Conservation (phyloP, 192 early-diverging fungal genomes). For the Podila verticillata region DNA sequence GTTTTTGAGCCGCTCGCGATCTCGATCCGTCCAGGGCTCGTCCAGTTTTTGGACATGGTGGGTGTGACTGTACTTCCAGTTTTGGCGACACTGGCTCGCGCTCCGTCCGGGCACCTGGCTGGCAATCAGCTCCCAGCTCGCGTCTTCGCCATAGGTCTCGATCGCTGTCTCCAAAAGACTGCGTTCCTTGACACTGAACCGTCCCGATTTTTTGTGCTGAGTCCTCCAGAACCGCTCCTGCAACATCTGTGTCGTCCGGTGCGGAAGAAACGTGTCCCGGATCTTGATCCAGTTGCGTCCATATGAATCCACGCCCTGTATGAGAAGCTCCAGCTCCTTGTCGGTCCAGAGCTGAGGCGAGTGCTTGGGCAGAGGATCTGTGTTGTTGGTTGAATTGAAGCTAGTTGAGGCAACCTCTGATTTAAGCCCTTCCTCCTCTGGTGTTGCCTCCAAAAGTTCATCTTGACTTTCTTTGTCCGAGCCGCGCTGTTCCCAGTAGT, state of each 20-base stretch:
- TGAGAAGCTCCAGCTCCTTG: constrained; percentile 19
- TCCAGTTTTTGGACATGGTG: constrained; percentile 23
- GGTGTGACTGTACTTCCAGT: constrained; percentile 34
- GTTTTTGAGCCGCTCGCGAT: constrained; percentile 18
- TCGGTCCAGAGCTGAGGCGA: constrained; percentile 23
- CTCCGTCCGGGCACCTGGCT: constrained; percentile 38
- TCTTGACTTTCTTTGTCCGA: background rate
- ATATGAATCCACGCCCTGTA: constrained; percentile 18
- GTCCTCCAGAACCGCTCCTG: constrained; percentile 31
- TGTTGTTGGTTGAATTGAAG: background rate
- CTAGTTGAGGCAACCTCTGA: background rate
- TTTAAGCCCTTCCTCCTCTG: background rate
- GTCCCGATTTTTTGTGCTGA: constrained; percentile 32
- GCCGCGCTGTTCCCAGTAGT: constrained; percentile 19
- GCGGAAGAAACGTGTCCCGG: constrained; percentile 19
- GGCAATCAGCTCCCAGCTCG: constrained; percentile 29
- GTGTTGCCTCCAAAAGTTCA: background rate
- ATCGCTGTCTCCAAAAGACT: constrained; percentile 31
- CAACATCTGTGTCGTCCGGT: constrained; percentile 30
- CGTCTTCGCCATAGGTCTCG: constrained; percentile 34
- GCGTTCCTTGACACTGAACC: constrained; percentile 25
- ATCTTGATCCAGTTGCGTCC: constrained; percentile 27
- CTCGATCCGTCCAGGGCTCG: constrained; percentile 38
- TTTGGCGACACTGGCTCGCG: constrained; percentile 30
- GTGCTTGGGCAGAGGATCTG: background rate